Base-by-base conservation (phyloP, 2,329 filamentous ascomycete genomes). In the Cordyceps cicadae region DNA sequence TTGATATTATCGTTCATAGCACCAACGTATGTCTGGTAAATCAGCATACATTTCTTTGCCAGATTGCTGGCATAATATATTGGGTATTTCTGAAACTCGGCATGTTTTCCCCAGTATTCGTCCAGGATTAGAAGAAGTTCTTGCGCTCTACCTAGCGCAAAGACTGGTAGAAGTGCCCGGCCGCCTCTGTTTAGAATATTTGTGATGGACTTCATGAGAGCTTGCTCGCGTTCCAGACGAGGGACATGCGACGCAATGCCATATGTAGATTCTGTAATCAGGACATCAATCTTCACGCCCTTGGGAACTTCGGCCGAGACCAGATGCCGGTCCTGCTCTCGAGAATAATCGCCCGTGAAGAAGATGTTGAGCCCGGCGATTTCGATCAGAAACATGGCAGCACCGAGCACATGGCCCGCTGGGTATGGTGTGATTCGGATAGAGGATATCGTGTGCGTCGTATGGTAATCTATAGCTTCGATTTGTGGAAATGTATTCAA, bases 1-100 rank as follows among this genome's bases (percentile, higher is more conserved):
- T 96, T 97, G 78, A 99, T 97, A 69, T 97, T 97, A 70, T 97
- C 93, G 72, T 99, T 99, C 94, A 99, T 99, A 60, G 92, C 92
- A 54, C 92, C 91, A 54, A 97, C 91, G 69, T 97, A 99, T 1
- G 94, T 99, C 72, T 97, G 94, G 71, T 99, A 99, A 3, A 97
- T 92, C 34, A 97, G 85, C 94, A 99, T 99, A 76, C 94, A 99
- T 74, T 96, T 94, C 64, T 93, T 82, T 1, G 94, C 94, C 48
- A 97, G 84, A 68, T 96, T 96, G 68, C 90, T 94, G 59, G 95
- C 95, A 73, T 97, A 99, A 77, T 97, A 99, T 64, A 99, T 97
- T 5, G 94, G 94, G 41, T 89, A 88, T 66, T 90, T 92, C 65
- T 96, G 92, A 66, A 87, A 91, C 67, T 97, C 92, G 0, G 85